Percentiles rank a stretch among this genome's conserved stretches.
Evolutionary conservation across 352 stramenopile genomes (phyloP).

Genomic region (Globisporangium ultimum): DNA sequence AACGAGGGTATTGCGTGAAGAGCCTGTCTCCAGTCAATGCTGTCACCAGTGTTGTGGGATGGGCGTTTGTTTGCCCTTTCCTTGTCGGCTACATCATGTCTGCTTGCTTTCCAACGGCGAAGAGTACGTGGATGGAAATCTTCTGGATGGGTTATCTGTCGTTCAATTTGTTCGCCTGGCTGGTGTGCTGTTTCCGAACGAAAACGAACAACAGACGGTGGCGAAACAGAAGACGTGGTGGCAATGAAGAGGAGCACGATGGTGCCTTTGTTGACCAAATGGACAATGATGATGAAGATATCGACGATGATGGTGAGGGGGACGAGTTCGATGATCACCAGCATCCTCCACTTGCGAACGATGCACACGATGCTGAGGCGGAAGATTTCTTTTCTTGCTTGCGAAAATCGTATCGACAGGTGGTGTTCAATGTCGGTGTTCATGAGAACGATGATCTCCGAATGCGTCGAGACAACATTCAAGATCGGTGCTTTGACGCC

Average conservation of each 20-base stretch:
- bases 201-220: conserved; percentile 38
- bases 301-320: conserved; percentile 33
- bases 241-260: conserved; percentile 10
- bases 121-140: conserved; percentile 50
- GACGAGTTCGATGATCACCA: conserved; percentile 13
- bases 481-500: conserved; percentile 70
- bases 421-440: conserved; percentile 67
- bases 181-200: conserved; percentile 69
- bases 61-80: conserved; percentile 66
- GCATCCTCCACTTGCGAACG: conserved; percentile 4
- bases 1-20: conserved; percentile 68
- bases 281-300: conserved; percentile 34
- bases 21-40: conserved; percentile 58
- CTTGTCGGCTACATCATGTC: conserved; percentile 65
- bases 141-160: conserved; percentile 77
- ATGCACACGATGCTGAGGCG: conserved; percentile 11
- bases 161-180: conserved; percentile 69
- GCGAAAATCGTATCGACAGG: conserved; percentile 62
- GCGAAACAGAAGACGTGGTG: conserved; percentile 26
- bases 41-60: conserved; percentile 52
- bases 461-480: conserved; percentile 53
- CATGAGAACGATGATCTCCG: conserved; percentile 69
- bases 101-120: conserved; percentile 40
- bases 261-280: conserved; percentile 14
- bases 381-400: conserved; percentile 50